A percentile compares a stretch with the other conserved stretches of the same genome.
Evolutionary conservation across 2,329 filamentous ascomycete genomes (phyloP).

Genomic region (Talaromyces sp.): DNA sequence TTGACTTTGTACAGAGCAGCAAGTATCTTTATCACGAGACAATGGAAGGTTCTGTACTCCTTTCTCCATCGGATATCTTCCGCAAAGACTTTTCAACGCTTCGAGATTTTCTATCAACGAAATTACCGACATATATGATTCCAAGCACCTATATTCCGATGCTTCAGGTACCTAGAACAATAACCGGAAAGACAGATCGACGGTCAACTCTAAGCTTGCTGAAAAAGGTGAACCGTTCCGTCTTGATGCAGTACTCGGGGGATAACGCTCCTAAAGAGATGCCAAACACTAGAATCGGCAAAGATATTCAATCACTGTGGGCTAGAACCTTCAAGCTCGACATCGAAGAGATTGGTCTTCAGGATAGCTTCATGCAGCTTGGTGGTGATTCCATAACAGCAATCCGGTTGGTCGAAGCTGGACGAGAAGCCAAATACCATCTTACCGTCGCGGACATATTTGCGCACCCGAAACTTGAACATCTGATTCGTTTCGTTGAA

Average conservation of each 20-base stretch:
- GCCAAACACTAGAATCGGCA: neutral
- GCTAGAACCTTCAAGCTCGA: constrained; percentile 42
- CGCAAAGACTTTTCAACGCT: neutral
- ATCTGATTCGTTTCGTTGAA: neutral
- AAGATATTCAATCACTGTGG: constrained; percentile 38
- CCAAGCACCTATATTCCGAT: neutral
- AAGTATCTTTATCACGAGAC: neutral
- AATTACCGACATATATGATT: neutral
- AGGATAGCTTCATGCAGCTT: constrained; percentile 18
- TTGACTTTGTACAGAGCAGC: neutral
- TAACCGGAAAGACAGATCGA: neutral
- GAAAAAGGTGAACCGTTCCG: neutral
- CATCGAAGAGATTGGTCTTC: constrained; percentile 25
- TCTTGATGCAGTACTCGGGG: neutral
- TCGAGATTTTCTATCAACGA: neutral
- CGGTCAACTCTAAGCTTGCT: neutral
- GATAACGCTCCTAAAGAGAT: neutral
- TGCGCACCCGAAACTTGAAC: constrained; percentile 20
- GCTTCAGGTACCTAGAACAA: neutral
- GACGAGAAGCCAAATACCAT: constrained; percentile 34
- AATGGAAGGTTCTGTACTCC: neutral
- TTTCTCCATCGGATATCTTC: neutral
- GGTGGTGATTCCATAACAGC: constrained; percentile 17
- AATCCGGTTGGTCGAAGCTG: constrained; percentile 39
- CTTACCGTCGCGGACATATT: constrained; percentile 46